Evolutionary conservation across 257 asterid genomes (phyloP), one percentile per base, ranked within the genome.

Genomic region (Plantago ovata): DNA sequence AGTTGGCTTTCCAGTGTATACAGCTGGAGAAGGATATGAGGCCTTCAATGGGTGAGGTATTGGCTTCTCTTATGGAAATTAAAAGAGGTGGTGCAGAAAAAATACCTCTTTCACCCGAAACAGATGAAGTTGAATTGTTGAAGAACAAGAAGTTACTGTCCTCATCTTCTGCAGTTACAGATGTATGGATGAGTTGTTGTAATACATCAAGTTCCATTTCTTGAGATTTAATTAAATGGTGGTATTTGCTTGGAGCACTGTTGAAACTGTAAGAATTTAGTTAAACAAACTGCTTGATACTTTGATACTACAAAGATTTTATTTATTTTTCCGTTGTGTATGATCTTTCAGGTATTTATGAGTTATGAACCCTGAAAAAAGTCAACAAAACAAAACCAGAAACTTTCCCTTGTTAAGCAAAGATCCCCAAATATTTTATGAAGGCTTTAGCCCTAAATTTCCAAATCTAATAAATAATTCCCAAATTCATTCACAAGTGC

Each of bases 41-140:
- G 77, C 96, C 96, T 3, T 49, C 71, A 7, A 87, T 87, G 96
- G 83, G 72, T 32, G 89, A 84, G 64, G 96, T 84, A 18, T 41
- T 73, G 66, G 67, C 36, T 38, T 57, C 64, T 33, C 52, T 87
- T 24, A 64, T 56, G 24, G 77, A 75, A 18, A 77, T 88, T 11
- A 72, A 79, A 54, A 67, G 40, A 13, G 77, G 70, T 24, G 32
- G 32, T n/a, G 55, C 24, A n/a, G 68, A 38, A 7, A 68, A 64
- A 1, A 22, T 64, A 40, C 33, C 57, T 20, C 32, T 20, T 41
- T 71, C 72, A 2, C 75, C 81, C 10, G 79, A 68, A 69, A 67
- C 68, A 59, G 81, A 75, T 49, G 75, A 74, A 64, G 46, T 20
- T 53, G 57, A 60, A 5, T 19, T 72, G 58, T 53, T 77, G 74